Percentiles rank a stretch among this genome's conserved stretches.
These are phyloP conservation scores for Saksenaea oblongispora DNA, from an alignment of 371 early-diverging fungal genomes.

Conservation along the genomic window DNA sequence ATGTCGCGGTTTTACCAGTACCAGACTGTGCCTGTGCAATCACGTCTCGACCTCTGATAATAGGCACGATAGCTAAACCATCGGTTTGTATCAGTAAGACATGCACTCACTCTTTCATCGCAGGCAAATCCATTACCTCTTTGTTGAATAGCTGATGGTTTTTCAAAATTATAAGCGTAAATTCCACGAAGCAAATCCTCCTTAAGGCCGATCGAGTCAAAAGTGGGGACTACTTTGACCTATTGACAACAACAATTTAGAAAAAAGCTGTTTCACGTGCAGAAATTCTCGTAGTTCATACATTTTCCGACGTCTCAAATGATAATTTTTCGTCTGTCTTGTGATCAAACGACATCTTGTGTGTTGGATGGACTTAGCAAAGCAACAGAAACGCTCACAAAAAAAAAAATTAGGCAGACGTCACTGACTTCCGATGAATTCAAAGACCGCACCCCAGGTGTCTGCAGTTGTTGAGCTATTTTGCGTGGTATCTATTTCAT, in stretches of 20 bases:
- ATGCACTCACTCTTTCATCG: not conserved
- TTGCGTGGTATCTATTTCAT: no score
- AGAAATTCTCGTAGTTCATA: constrained; percentile 22
- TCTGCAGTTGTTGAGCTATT: no score
- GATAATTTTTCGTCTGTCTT: constrained; percentile 60
- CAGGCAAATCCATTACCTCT: constrained; percentile 40
- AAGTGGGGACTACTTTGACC: constrained; percentile 80
- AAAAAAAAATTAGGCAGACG: no score
- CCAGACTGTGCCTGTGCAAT: constrained; percentile 97
- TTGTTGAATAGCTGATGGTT: constrained; percentile 91
- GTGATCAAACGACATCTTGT: constrained; percentile 46
- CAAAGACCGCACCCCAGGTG: no score
- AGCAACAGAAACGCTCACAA: not conserved
- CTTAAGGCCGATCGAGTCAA: constrained; percentile 92
- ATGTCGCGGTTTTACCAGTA: constrained; percentile 97
- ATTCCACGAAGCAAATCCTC: constrained; percentile 97
- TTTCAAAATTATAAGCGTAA: constrained; percentile 94
- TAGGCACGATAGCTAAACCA: constrained; percentile 70
- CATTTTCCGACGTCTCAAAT: constrained; percentile 71
- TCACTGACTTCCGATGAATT: no score
- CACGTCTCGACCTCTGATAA: constrained; percentile 84
- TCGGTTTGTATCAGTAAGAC: not conserved
- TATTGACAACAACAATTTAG: constrained; percentile 10
- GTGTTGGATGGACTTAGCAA: not conserved
- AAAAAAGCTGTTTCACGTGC: no score